Percentiles rank a stretch among this genome's conserved stretches.
Evolutionary conservation across 2,329 filamentous ascomycete genomes (phyloP).

Genomic region (Clonostachys byssicola): DNA sequence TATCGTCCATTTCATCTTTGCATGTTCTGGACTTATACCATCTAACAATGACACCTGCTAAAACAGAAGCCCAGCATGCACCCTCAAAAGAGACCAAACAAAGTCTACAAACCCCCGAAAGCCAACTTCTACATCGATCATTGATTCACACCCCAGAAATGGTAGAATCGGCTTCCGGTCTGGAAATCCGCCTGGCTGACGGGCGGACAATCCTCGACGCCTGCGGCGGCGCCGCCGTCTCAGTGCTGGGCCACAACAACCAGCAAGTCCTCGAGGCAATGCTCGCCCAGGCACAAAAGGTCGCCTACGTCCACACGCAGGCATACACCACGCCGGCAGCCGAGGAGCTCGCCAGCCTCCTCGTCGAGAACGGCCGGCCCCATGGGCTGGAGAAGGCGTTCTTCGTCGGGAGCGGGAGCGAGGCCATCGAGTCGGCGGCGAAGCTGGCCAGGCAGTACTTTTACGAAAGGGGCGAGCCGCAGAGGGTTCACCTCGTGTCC

Average conservation of each 20-base stretch:
- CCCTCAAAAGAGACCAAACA: not conserved
- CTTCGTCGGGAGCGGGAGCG: conserved; percentile 15
- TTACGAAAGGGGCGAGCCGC: conserved; percentile 27
- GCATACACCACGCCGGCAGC: conserved; percentile 14
- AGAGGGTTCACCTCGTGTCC: conserved; percentile 34
- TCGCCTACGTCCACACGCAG: conserved; percentile 18
- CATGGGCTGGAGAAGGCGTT: conserved; percentile 14
- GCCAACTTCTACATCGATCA: conserved; percentile 23
- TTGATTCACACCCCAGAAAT: conserved; percentile 15
- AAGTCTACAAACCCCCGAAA: no score
- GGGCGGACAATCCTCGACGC: conserved; percentile 27
- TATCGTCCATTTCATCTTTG: no score
- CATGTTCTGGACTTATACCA: not conserved
- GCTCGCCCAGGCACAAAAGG: conserved; percentile 42
- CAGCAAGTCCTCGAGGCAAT: conserved; percentile 51
- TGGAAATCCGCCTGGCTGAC: conserved; percentile 24
- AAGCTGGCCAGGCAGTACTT: conserved; percentile 45
- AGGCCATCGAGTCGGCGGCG: conserved; percentile 39
- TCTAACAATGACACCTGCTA: not conserved
- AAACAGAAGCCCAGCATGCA: not conserved
- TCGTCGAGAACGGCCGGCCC: conserved; percentile 13
- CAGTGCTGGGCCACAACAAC: conserved; percentile 59
- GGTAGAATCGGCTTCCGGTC: conserved; percentile 37
- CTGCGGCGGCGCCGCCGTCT: conserved; percentile 45
- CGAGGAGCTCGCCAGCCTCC: conserved; percentile 17